Evolutionary conservation across 257 asterid species (phyloP), one percentile per base, ranked within the genome.

Genomic region (Fraxinus excelsior): DNA sequence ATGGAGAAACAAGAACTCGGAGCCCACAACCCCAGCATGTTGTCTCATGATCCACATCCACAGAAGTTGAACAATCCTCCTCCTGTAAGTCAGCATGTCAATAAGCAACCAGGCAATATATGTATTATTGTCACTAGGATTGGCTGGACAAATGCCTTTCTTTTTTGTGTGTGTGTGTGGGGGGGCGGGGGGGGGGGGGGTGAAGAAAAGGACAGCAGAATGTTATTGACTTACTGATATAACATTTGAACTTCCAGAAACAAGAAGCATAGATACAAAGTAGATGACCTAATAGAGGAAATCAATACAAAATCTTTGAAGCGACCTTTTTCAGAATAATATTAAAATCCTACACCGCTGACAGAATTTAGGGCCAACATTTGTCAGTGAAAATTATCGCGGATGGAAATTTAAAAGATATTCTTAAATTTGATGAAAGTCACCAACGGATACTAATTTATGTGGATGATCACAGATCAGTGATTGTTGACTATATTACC

Each of bases 1-100:
- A 42, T 14, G 92, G 91, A 75, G 97, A 87, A 85, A 95, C 93
- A 77, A 90, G 84, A 76, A 95, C 90, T 70, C 86, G 90, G 83
- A 91, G 89, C 72, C 99, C 99, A 89, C 99, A 95, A 77, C 97
- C 97, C 99, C 98, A 93, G 79, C 99, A 95, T 44, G 83, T 81
- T 70, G 92, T 90, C 85, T 89, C 98, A 78, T 80, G 86, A 84
- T 87, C 96, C 77, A 80, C 93, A 74, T 67, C 67, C 38, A 82
- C 86, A 38, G 85, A 67, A 38, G 85, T 78, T 58, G 82, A 72
- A 32, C 78, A 83, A 82, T 84, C 79, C 81, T 90, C 88, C 87
- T 82, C 93, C 98, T 90, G 85, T 85, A 79, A 21, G 62, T 84
- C 26, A 78, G 76, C 66, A 82, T 25, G 26, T 10, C 56, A 74